Conservation (phyloP, 148 eudicot species). For the Arbutus unedo region DNA sequence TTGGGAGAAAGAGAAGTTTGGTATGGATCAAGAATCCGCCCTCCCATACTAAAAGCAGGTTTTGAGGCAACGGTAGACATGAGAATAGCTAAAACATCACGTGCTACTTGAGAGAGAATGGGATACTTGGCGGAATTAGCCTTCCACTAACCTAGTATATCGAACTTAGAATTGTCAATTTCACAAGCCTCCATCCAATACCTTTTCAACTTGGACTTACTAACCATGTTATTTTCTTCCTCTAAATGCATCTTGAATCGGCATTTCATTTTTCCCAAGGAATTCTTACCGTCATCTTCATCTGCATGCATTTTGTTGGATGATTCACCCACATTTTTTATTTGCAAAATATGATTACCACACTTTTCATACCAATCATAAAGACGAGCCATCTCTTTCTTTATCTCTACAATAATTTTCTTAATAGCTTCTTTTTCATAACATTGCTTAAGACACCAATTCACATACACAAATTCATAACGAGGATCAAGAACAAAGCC, state of each 20-base stretch:
- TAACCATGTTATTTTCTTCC: not conserved
- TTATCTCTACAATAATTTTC: not conserved
- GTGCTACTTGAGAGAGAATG: constrained; percentile 2
- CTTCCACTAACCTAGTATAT: constrained; percentile 10
- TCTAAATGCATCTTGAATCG: not conserved
- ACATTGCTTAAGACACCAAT: not conserved
- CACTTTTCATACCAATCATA: not conserved
- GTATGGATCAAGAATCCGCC: too few species aligned
- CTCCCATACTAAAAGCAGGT: not conserved
- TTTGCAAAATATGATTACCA: too few species aligned
- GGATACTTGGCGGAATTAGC: constrained; percentile 1
- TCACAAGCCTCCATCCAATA: not conserved
- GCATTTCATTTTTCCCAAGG: not conserved
- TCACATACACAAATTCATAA: not conserved
- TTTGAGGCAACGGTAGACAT: not conserved
- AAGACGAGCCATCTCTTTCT: not conserved
- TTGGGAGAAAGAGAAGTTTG: too few species aligned
- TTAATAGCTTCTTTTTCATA: not conserved
- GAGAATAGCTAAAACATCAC: constrained; percentile 2
- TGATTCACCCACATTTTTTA: not conserved
- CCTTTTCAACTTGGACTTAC: not conserved
- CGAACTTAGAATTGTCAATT: not conserved
- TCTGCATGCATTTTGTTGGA: too few species aligned
- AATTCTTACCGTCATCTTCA: not conserved
- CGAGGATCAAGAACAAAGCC: not conserved